These are phyloP conservation scores for Phytophthora megakarya DNA, from an alignment of 352 stramenopile species.

Conservation along the genomic window DNA sequence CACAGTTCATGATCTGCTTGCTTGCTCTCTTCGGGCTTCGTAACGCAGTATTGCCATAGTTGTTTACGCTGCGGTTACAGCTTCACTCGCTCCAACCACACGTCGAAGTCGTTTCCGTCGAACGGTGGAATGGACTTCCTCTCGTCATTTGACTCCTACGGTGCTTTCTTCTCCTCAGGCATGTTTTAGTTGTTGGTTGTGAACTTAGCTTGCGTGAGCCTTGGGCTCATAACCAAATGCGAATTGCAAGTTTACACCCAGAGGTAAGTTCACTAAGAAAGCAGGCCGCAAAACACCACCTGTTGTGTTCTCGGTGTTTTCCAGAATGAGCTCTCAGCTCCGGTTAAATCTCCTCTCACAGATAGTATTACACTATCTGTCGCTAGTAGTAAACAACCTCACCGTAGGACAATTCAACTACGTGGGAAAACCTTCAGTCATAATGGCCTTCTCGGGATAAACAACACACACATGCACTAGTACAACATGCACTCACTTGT, in stretches of 20 bases:
- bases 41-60: conserved; percentile 8
- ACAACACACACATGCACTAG: background rate
- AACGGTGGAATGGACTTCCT: background rate
- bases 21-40: conserved; percentile 3
- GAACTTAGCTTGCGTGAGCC: background rate
- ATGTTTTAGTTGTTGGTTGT: no score
- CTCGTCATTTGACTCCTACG: background rate
- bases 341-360: no score
- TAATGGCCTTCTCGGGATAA: background rate
- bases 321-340: no score
- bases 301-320: no score
- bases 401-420: background rate
- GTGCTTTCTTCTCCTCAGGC: background rate
- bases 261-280: no score
- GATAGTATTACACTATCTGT: no score
- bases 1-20: background rate
- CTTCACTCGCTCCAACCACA: conserved; percentile 10
- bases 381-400: no score
- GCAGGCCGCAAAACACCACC: no score
- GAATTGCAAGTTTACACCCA: no score
- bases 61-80: conserved; percentile 11
- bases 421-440: background rate
- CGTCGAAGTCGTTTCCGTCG: conserved; percentile 16
- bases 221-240: background rate
- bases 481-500: no score